Percentiles rank a stretch among this genome's conserved stretches.
These are phyloP conservation scores for Arctium minus DNA, from an alignment of 129 eudicot genomes.

Conservation along the genomic window DNA sequence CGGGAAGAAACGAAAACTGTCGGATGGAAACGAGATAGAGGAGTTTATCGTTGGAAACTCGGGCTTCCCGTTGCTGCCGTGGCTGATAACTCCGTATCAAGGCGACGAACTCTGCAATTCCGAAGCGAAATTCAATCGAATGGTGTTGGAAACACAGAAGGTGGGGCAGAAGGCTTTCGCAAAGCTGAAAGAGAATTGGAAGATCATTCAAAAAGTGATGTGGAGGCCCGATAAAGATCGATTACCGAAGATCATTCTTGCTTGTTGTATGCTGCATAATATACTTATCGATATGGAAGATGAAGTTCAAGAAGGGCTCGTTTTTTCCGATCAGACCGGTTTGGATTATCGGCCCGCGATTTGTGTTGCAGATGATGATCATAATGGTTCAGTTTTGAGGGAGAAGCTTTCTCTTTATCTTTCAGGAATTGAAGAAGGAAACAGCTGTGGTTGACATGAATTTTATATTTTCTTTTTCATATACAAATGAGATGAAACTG, in stretches of 20 bases:
- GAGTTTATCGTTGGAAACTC: conserved; percentile 55
- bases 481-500: conserved; percentile 11
- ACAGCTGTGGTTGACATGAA: conserved; percentile 8
- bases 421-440: conserved; percentile 28
- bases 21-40: conserved; percentile 38
- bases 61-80: conserved; percentile 49
- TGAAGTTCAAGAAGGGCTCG: conserved; percentile 42
- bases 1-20: conserved; percentile 27
- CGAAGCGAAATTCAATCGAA: conserved; percentile 38
- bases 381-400: conserved; percentile 36
- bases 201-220: conserved; percentile 54
- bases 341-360: conserved; percentile 30
- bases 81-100: conserved; percentile 54
- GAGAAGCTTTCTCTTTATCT: conserved; percentile 44
- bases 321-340: conserved; percentile 28
- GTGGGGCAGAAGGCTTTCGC: conserved; percentile 51
- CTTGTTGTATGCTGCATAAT: conserved; percentile 66
- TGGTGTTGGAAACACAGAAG: conserved; percentile 35
- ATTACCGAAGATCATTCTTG: conserved; percentile 50
- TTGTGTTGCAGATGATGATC: conserved; percentile 28
- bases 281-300: conserved; percentile 63
- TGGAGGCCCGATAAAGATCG: conserved; percentile 67
- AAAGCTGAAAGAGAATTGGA: conserved; percentile 59
- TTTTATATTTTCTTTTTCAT: neutral
- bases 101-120: conserved; percentile 32